Percentiles rank a stretch among this genome's conserved stretches.
Conservation (phyloP, 768 basidiomycete species). For the Russula foetens region DNA sequence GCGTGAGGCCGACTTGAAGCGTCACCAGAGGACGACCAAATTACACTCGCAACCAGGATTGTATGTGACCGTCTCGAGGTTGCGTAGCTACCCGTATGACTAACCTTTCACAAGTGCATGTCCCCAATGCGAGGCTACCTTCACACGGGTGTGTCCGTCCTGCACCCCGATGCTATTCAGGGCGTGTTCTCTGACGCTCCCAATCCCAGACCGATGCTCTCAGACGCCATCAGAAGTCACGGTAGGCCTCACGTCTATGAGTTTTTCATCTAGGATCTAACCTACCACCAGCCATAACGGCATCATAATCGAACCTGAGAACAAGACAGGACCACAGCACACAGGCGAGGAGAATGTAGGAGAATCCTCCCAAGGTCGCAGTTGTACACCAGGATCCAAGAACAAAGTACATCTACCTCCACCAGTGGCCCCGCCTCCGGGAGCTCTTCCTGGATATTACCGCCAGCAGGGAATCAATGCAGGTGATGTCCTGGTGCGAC, state of each 20-base stretch:
- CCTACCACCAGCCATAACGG: slow-evolving; percentile 49
- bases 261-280: slow-evolving; percentile 4
- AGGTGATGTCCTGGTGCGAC: slow-evolving; percentile 27
- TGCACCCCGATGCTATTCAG: background rate
- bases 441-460: slow-evolving; percentile 50
- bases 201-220: slow-evolving; percentile 62
- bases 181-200: background rate
- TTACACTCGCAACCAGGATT: slow-evolving; percentile 66
- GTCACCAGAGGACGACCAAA: slow-evolving; percentile 77
- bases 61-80: slow-evolving; percentile 35
- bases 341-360: slow-evolving; percentile 23
- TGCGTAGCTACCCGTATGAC: slow-evolving; percentile 6
- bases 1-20: slow-evolving; percentile 72
- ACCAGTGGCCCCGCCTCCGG: slow-evolving; percentile 30
- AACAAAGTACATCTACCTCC: slow-evolving; percentile 25
- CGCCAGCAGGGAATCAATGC: slow-evolving; percentile 50
- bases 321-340: slow-evolving; percentile 23
- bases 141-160: slow-evolving; percentile 55
- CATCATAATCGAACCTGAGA: slow-evolving; percentile 46
- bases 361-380: slow-evolving; percentile 41
- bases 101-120: slow-evolving; percentile 42
- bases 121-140: slow-evolving; percentile 73
- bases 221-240: slow-evolving; percentile 72
- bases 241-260: slow-evolving; percentile 35
- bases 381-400: slow-evolving; percentile 40